A percentile compares a stretch with the other conserved stretches of the same genome.
These are phyloP conservation scores for Hanseniaspora osmophila DNA, from an alignment of 805 yeast species.

Conservation along the genomic window DNA sequence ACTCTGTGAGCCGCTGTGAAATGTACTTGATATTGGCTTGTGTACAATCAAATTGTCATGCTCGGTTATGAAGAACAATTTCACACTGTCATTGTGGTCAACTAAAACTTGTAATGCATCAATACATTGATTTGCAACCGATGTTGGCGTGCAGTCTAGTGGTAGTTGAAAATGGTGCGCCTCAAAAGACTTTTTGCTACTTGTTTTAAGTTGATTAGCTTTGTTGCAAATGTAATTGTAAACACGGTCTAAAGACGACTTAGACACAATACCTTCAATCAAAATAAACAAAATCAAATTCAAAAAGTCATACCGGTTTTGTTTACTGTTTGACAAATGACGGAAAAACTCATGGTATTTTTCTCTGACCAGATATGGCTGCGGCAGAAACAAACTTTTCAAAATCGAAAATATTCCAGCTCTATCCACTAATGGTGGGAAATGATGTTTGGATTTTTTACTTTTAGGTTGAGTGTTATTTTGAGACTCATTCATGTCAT, in stretches of 20 bases:
- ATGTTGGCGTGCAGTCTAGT: conserved; percentile 48
- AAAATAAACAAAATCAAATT: conserved; percentile 52
- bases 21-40: conserved; percentile 20
- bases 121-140: conserved; percentile 63
- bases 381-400: conserved; percentile 61
- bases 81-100: conserved; percentile 49
- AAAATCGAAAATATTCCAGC: conserved; percentile 62
- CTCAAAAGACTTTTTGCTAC: conserved; percentile 6
- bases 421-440: conserved; percentile 59
- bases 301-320: conserved; percentile 61
- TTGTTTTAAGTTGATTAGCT: conserved; percentile 8
- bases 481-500: conserved; percentile 8
- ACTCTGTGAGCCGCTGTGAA: conserved; percentile 16
- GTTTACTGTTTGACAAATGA: conserved; percentile 60
- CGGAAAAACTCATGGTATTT: conserved; percentile 50
- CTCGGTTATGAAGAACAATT: conserved; percentile 66
- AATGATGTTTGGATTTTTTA: conserved; percentile 26
- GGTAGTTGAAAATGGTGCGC: conserved; percentile 8
- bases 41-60: conserved; percentile 40
- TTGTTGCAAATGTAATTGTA: conserved; percentile 43
- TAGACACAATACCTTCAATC: conserved; percentile 60
- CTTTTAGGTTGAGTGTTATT: conserved; percentile 7
- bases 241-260: conserved; percentile 43
- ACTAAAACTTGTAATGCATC: conserved; percentile 62
- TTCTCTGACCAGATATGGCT: conserved; percentile 47